Percentiles rank a stretch among this genome's conserved stretches.
These are phyloP conservation scores for Lyophyllum shimeji DNA, from an alignment of 768 basidiomycete species.

Conservation along the genomic window DNA sequence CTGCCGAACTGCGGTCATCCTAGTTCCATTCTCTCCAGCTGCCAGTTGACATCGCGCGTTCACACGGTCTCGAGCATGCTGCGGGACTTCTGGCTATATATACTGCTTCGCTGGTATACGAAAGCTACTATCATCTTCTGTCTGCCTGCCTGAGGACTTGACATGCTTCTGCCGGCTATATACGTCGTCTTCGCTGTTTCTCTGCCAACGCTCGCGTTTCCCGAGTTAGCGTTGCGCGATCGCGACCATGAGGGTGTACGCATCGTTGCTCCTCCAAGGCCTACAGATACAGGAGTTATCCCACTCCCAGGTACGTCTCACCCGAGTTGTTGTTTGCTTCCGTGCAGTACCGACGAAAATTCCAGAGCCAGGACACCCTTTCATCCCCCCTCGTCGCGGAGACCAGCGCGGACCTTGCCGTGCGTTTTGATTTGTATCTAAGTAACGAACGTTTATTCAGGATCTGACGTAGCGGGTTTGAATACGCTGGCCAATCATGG, in stretches of 20 bases:
- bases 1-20: neutral
- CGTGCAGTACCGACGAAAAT: neutral
- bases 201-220: constrained; percentile 5
- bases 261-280: constrained; percentile 11
- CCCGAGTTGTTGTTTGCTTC: neutral
- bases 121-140: neutral
- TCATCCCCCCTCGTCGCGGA: constrained; percentile 1
- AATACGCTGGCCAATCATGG: constrained; percentile 18
- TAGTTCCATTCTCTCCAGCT: neutral
- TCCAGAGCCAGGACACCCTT: constrained; percentile 12
- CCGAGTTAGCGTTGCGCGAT: neutral
- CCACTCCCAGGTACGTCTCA: constrained; percentile 10
- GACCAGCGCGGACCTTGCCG: constrained; percentile 17
- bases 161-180: neutral
- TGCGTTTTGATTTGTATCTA: neutral
- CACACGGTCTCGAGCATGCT: neutral
- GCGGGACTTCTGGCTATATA: constrained; percentile 3
- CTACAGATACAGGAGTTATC: constrained; percentile 3
- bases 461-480: constrained; percentile 11
- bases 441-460: neutral
- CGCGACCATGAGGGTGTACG: neutral
- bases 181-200: neutral
- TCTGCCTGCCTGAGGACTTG: neutral
- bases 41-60: neutral
- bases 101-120: neutral